Conservation (phyloP, 805 yeast species). For the Yarrowia sp. region DNA sequence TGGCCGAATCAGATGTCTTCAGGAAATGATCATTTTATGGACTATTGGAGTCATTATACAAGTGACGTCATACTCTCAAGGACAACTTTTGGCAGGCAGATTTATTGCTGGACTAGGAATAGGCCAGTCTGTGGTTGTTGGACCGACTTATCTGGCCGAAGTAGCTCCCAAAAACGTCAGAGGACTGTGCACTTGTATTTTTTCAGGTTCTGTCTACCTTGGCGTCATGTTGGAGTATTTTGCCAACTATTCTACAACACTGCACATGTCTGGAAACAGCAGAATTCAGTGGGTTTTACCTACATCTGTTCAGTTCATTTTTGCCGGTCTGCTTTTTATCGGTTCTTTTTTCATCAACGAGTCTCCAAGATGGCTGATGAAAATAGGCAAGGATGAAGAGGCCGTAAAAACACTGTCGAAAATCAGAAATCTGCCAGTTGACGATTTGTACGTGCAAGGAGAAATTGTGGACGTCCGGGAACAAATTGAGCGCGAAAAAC, state of each 20-base stretch:
- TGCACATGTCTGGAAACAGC: conserved; percentile 41
- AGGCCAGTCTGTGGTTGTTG: conserved; percentile 56
- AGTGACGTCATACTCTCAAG: conserved; percentile 45
- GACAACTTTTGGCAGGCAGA: conserved; percentile 55
- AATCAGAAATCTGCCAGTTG: conserved; percentile 46
- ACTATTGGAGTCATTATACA: conserved; percentile 48
- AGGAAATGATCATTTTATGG: conserved; percentile 47
- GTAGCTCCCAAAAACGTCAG: conserved; percentile 52
- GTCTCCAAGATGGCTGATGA: conserved; percentile 52
- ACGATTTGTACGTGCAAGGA: conserved; percentile 49
- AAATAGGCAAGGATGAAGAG: conserved; percentile 42
- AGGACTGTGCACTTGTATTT: conserved; percentile 51
- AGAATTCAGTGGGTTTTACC: conserved; percentile 53
- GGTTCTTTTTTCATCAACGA: conserved; percentile 47
- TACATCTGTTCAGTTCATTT: conserved; percentile 36
- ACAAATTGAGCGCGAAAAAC: conserved; percentile 42
- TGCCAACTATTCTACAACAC: conserved; percentile 50
- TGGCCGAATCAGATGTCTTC: conserved; percentile 52
- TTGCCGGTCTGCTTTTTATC: conserved; percentile 46
- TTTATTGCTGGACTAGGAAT: conserved; percentile 53
- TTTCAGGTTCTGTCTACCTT: conserved; percentile 56
- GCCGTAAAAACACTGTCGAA: conserved; percentile 44
- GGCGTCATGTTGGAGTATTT: conserved; percentile 49
- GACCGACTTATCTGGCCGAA: conserved; percentile 54
- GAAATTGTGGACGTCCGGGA: conserved; percentile 53